Evolutionary conservation across 805 yeast genomes (phyloP), one percentile per base, ranked within the genome.

Genomic region (Lipomyces oligophaga): DNA sequence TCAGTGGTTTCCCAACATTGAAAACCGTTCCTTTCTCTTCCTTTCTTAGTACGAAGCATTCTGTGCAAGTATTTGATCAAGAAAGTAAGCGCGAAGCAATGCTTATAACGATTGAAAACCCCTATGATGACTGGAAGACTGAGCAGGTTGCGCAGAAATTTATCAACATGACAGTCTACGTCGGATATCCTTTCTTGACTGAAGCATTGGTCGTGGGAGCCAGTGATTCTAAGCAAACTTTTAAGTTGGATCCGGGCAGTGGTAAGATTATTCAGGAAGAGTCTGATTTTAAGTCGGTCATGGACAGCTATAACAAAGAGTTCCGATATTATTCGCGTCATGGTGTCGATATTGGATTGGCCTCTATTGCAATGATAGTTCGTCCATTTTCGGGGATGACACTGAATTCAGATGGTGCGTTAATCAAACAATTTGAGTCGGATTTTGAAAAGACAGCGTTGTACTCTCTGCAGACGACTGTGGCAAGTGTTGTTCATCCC

Each of bases 1-100:
- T 84, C 44, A 94, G 96, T 7, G 96, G 97, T 1, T 93, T 93
- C 75, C 97, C 98, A 41, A 72, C 90, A 11, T 72, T 93, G 60
- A 67, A 77, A 38, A 79, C 94, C 0, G 65, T 93, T 36, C 82
- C 87, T 5, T 82, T 80, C 60, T 63, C 69, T 0, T 65, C 72
- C 3, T 70, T 74, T 39, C 65, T 89, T 54, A 74, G 73, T 35
- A 69, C 73, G 51, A 82, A 80, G 49, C 55, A 54, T 21, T 84
- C 81, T 52, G 80, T 87, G 10, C 68, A 75, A 47, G 83, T 93
- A 2, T 93, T 93, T 69, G 87, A 88, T 60, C 83, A 78, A 60
- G 93, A 96, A 1, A 79, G 95, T 0, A 77, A 81, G 58, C 83
- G 89, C 18, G 88, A 83, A 56, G 85, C 96, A 0, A 75, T 89